These are phyloP conservation scores for Populus tomentosa DNA, from an alignment of 441 rosid species.

Conservation along the genomic window DNA sequence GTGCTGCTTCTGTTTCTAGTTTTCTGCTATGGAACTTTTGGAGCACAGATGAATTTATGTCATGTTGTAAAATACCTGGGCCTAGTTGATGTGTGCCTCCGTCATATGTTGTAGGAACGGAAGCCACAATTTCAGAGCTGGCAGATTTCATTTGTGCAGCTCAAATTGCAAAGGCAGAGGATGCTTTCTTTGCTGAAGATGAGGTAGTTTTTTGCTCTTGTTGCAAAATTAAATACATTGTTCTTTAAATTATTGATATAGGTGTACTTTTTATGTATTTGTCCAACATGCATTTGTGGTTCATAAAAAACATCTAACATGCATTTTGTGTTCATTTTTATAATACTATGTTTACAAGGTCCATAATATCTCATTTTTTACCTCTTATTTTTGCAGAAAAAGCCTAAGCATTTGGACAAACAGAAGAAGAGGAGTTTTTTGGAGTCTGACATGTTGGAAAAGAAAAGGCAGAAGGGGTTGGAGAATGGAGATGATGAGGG, in stretches of 20 bases:
- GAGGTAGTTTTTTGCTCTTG: conserved; percentile 34
- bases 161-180: conserved; percentile 58
- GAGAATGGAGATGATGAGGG: conserved; percentile 45
- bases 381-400: conserved; percentile 37
- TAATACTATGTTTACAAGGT: neutral
- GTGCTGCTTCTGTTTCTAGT: too few relatives aligned
- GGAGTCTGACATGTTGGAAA: conserved; percentile 20
- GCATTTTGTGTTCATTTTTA: neutral
- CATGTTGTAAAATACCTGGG: neutral
- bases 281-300: neutral
- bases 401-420: conserved; percentile 28
- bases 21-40: too few relatives aligned
- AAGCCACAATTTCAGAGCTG: conserved; percentile 53
- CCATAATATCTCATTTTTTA: neutral
- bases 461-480: conserved; percentile 26
- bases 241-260: too few relatives aligned
- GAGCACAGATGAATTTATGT: neutral
- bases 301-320: neutral
- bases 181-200: conserved; percentile 47
- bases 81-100: neutral
- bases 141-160: conserved; percentile 83
- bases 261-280: neutral
- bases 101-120: conserved; percentile 47
- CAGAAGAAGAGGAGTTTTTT: conserved; percentile 46
- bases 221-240: neutral